Conservation (phyloP, 1,139 yeast species). For the Magnusiomyces sp. region DNA sequence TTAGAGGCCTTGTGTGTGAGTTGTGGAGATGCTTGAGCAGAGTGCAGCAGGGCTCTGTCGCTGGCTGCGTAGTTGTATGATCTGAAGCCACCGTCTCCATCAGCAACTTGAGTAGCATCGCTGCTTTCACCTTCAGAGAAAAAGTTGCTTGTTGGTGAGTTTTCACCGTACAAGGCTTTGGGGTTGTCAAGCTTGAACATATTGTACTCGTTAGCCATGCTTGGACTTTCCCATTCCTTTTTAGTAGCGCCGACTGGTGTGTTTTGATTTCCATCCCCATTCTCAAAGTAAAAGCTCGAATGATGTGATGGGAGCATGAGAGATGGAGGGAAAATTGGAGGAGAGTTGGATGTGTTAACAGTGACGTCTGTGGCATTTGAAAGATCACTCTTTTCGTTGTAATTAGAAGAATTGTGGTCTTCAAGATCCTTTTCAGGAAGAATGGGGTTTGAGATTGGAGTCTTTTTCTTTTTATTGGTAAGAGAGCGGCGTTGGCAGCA, state of each 20-base stretch:
- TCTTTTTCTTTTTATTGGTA: slow-evolving; percentile 11
- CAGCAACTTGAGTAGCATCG: slow-evolving; percentile 9
- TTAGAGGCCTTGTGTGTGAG: too few species aligned
- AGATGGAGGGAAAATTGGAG: background rate
- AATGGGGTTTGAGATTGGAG: slow-evolving; percentile 18
- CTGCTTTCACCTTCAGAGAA: slow-evolving; percentile 10
- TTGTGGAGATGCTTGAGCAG: background rate
- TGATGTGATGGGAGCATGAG: background rate
- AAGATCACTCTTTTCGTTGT: background rate
- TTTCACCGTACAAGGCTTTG: background rate
- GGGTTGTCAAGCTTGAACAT: slow-evolving; percentile 13
- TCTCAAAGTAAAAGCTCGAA: background rate
- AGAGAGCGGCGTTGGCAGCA: slow-evolving; percentile 40
- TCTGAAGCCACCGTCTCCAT: background rate
- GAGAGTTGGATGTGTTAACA: background rate
- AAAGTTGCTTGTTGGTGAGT: slow-evolving; percentile 7
- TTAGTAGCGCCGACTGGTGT: background rate
- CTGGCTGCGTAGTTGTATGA: background rate
- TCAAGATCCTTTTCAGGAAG: background rate
- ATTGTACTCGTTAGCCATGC: slow-evolving; percentile 10
- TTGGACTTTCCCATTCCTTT: slow-evolving; percentile 8
- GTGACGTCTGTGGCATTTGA: background rate
- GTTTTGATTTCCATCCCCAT: too few species aligned
- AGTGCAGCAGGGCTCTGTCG: background rate
- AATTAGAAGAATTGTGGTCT: too few species aligned